Evolutionary conservation across 2,329 filamentous ascomycete species (phyloP).

Genomic region (Beauveria rudraprayagi): DNA sequence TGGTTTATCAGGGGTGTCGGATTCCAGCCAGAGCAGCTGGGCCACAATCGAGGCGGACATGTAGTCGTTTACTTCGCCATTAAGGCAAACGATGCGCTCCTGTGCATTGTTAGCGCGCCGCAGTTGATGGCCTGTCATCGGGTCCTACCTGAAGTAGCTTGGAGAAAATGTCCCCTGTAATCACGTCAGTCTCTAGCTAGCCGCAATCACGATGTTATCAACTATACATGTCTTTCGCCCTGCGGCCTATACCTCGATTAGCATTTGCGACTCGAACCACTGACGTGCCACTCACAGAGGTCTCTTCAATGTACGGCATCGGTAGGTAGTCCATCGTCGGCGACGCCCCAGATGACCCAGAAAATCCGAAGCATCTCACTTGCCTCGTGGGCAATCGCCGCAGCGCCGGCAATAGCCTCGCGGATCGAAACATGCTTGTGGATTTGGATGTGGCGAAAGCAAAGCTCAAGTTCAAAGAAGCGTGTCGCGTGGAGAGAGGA

Average conservation of each 20-base stretch:
- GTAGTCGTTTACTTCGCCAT: slow-evolving; percentile 82
- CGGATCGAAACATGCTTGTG: slow-evolving; percentile 23
- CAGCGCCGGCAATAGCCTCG: slow-evolving; percentile 24
- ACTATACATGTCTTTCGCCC: slow-evolving; percentile 68
- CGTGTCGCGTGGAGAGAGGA: neutral
- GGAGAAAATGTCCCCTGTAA: slow-evolving; percentile 72
- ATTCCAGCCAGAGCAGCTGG: slow-evolving; percentile 95
- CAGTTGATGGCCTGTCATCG: neutral
- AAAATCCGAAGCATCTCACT: slow-evolving; percentile 36
- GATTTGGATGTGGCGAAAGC: neutral
- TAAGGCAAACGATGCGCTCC: slow-evolving; percentile 92
- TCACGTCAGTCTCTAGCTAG: neutral
- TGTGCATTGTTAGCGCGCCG: slow-evolving; percentile 23
- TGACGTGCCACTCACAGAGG: slow-evolving; percentile 25
- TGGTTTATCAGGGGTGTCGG: slow-evolving; percentile 86
- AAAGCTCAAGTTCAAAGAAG: neutral
- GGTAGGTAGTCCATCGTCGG: slow-evolving; percentile 38
- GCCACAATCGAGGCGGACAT: slow-evolving; percentile 91
- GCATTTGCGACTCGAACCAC: slow-evolving; percentile 11
- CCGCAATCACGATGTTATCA: too few species aligned
- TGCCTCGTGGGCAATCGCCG: slow-evolving; percentile 26
- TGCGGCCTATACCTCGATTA: slow-evolving; percentile 48
- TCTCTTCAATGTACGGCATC: slow-evolving; percentile 49
- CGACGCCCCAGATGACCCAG: slow-evolving; percentile 21
- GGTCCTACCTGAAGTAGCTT: slow-evolving; percentile 60